Percentiles rank a stretch among this genome's conserved stretches.
Evolutionary conservation across 331 rosid species (phyloP).

Genomic region (Cydonia oblonga): DNA sequence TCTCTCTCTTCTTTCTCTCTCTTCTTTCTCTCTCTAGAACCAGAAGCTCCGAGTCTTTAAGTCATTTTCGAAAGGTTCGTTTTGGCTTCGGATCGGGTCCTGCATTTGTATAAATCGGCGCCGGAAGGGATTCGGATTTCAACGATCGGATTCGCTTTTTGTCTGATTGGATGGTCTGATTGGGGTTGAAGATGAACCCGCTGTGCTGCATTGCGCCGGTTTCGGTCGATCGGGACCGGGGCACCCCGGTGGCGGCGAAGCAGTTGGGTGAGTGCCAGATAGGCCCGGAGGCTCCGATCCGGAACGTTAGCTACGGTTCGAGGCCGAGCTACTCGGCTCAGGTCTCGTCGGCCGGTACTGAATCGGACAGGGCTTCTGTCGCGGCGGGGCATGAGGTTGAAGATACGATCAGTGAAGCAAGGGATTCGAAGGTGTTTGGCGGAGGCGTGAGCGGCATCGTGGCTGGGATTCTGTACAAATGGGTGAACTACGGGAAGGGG

Average conservation of each 20-base stretch:
- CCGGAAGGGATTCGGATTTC: too few species aligned
- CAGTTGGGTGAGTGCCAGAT: constrained; percentile 41
- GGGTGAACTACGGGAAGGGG: constrained; percentile 98
- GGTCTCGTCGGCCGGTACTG: constrained; percentile 49
- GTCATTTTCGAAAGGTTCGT: too few species aligned
- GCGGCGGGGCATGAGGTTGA: constrained; percentile 38
- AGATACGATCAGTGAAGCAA: constrained; percentile 28
- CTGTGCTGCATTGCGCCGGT: too few species aligned
- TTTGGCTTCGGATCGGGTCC: too few species aligned
- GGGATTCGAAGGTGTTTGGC: constrained; percentile 51
- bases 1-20: too few species aligned
- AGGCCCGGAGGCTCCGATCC: constrained; percentile 45
- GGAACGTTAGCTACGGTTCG: constrained; percentile 35
- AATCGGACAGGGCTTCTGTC: constrained; percentile 33
- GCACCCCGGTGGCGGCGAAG: background rate
- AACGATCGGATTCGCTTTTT: too few species aligned
- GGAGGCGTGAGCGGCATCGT: constrained; percentile 54
- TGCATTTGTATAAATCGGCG: too few species aligned
- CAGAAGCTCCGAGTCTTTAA: too few species aligned
- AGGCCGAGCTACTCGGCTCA: constrained; percentile 49
- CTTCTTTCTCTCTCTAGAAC: too few species aligned
- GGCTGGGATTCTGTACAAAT: constrained; percentile 84
- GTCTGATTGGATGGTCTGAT: too few species aligned
- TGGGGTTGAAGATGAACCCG: too few species aligned
- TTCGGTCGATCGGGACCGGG: too few species aligned